phyloP scores from a whole-genome alignment of 805 yeast genomes.

The Nakazawaea anatomiae region DNA sequence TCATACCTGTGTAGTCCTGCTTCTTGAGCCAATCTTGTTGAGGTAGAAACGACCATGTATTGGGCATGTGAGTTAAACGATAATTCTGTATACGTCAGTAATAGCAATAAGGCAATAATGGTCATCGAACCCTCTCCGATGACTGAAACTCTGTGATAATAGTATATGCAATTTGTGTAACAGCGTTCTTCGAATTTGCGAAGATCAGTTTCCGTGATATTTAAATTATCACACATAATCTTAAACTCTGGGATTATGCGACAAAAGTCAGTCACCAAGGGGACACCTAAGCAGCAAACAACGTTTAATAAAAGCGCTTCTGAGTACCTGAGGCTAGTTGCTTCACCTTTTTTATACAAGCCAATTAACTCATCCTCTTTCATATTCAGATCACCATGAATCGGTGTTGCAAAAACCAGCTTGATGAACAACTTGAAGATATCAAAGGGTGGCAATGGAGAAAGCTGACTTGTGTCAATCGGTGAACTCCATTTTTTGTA shows the following conservation, averaged over 20 bases:
- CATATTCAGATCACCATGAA: constrained; percentile 10
- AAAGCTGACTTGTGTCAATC: constrained; percentile 18
- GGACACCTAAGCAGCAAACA: constrained; percentile 12
- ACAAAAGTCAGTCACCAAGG: neutral
- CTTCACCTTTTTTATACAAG: constrained; percentile 11
- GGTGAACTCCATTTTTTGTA: constrained; percentile 29
- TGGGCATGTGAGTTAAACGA: constrained; percentile 35
- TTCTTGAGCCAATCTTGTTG: constrained; percentile 49
- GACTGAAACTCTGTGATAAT: constrained; percentile 44
- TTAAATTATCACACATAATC: constrained; percentile 10
- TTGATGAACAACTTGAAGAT: constrained; percentile 14
- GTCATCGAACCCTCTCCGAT: constrained; percentile 46
- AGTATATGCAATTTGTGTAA: constrained; percentile 38
- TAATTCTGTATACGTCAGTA: constrained; percentile 34
- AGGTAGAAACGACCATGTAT: constrained; percentile 35
- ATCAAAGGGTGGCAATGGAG: constrained; percentile 26
- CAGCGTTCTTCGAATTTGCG: constrained; percentile 19
- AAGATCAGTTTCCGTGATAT: neutral
- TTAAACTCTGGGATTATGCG: neutral
- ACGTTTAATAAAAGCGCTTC: constrained; percentile 27
- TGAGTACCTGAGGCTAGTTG: constrained; percentile 18
- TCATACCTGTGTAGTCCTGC: constrained; percentile 52
- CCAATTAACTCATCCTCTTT: constrained; percentile 13
- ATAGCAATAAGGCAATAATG: constrained; percentile 44
- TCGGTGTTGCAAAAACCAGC: constrained; percentile 10